Conservation (phyloP, 2,329 filamentous ascomycete genomes). For the Lasiodiplodia sp. region DNA sequence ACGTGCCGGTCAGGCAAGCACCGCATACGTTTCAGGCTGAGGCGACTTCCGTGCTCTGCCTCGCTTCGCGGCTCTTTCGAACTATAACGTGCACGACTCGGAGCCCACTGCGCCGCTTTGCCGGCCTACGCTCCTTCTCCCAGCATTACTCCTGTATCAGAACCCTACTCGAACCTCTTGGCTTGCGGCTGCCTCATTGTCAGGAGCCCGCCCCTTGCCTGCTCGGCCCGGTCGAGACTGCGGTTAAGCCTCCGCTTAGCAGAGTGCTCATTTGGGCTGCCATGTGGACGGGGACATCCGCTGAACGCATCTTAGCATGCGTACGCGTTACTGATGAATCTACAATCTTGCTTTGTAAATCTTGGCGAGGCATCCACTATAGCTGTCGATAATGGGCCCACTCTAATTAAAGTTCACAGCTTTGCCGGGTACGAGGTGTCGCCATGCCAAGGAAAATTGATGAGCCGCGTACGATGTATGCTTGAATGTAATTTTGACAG, state of each 20-base stretch:
- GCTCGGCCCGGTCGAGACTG: background rate
- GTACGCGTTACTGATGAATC: background rate
- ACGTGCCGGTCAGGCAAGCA: constrained; percentile 18
- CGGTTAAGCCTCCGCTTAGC: background rate
- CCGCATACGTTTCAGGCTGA: constrained; percentile 12
- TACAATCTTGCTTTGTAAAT: background rate
- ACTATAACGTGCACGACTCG: constrained; percentile 1
- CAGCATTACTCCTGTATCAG: constrained; percentile 13
- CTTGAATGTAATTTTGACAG: background rate
- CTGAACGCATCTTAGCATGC: background rate
- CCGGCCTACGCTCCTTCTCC: background rate
- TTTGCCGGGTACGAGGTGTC: constrained; percentile 9
- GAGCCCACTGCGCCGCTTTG: background rate
- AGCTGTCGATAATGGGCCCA: background rate
- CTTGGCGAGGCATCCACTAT: background rate
- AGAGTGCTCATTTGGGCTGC: background rate
- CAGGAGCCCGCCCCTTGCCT: background rate
- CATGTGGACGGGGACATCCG: background rate
- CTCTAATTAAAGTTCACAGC: background rate
- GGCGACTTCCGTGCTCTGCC: constrained; percentile 8
- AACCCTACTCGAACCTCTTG: constrained; percentile 6
- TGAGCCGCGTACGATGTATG: background rate
- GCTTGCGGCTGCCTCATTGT: background rate
- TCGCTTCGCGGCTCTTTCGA: background rate
- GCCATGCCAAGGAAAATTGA: background rate